Evolutionary conservation across 2,329 filamentous ascomycete species (phyloP).

Genomic region (Huntiella savannae): DNA sequence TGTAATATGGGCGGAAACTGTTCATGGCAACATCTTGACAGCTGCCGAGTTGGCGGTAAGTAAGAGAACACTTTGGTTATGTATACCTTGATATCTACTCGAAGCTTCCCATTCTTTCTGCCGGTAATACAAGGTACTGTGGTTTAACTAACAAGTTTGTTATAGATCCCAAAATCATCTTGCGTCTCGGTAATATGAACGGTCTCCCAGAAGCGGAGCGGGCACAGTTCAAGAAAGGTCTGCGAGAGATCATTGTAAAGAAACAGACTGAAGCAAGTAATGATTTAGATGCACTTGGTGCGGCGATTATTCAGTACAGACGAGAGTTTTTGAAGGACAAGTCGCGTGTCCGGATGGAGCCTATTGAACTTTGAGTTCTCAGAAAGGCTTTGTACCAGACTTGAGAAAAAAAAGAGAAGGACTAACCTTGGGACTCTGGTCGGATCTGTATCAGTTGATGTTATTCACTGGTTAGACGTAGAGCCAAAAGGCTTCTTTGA

Average conservation of each 20-base stretch:
- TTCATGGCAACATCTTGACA: slow-evolving; percentile 59
- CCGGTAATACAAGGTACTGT: neutral
- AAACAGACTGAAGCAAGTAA: slow-evolving; percentile 36
- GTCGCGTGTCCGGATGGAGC: slow-evolving; percentile 30
- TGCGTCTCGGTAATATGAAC: slow-evolving; percentile 49
- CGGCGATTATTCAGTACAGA: slow-evolving; percentile 48
- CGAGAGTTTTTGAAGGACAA: slow-evolving; percentile 44
- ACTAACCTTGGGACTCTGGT: too few species aligned
- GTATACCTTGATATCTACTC: too few species aligned
- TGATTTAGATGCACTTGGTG: slow-evolving; percentile 45
- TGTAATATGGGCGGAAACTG: slow-evolving; percentile 55
- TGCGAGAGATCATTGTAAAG: slow-evolving; percentile 40
- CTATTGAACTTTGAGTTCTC: slow-evolving; percentile 6
- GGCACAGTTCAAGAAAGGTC: slow-evolving; percentile 40
- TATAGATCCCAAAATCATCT: slow-evolving; percentile 52
- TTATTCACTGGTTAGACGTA: too few species aligned
- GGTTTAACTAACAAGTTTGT: slow-evolving; percentile 3
- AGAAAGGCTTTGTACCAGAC: too few species aligned
- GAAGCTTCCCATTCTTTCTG: too few species aligned
- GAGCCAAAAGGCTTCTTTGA: too few species aligned
- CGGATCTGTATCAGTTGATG: too few species aligned
- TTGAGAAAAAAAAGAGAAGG: neutral
- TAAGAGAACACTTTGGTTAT: slow-evolving; percentile 17
- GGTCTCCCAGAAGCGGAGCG: slow-evolving; percentile 43
- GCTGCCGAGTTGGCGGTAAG: slow-evolving; percentile 58